Conservation (phyloP, 2,329 filamentous ascomycete species). For the Dendrostoma leiphaemia region DNA sequence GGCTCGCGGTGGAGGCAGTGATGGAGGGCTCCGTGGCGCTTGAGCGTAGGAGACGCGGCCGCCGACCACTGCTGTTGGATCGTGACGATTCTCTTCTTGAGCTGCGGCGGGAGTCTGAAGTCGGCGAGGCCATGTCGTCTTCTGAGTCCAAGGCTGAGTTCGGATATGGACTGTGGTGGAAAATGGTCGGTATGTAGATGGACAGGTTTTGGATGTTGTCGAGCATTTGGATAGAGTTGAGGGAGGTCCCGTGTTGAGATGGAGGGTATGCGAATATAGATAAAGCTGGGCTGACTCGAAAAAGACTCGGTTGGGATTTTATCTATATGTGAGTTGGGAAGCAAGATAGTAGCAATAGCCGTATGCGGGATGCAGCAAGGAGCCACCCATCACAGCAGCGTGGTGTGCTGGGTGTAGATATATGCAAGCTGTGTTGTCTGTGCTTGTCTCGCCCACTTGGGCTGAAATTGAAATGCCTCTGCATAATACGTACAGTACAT, state of each 20-base stretch:
- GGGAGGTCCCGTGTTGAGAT: not conserved
- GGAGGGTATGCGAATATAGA: not conserved
- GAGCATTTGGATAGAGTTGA: conserved; percentile 11
- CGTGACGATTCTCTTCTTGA: conserved; percentile 40
- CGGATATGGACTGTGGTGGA: conserved; percentile 7
- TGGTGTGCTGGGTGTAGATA: not conserved
- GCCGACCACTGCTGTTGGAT: conserved; percentile 35
- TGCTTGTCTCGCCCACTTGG: conserved; percentile 18
- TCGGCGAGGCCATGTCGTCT: conserved; percentile 34
- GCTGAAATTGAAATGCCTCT: too few species aligned
- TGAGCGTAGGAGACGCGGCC: conserved; percentile 54
- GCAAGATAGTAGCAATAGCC: conserved; percentile 5
- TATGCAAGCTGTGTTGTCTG: conserved; percentile 11
- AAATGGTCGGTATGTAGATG: conserved; percentile 15
- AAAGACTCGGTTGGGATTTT: conserved; percentile 3
- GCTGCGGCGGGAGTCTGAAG: conserved; percentile 31
- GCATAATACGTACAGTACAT: conserved; percentile 3
- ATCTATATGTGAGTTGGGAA: conserved; percentile 8
- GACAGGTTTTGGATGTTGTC: conserved; percentile 19
- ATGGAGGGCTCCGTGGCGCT: conserved; percentile 57
- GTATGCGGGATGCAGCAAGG: conserved; percentile 15
- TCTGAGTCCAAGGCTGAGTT: conserved; percentile 11
- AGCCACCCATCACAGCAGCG: not conserved
- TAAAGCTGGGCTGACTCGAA: conserved; percentile 1
- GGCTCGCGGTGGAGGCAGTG: conserved; percentile 52